Base-by-base conservation (phyloP, 2,329 filamentous ascomycete species). In the Zymoseptoria brevis region DNA sequence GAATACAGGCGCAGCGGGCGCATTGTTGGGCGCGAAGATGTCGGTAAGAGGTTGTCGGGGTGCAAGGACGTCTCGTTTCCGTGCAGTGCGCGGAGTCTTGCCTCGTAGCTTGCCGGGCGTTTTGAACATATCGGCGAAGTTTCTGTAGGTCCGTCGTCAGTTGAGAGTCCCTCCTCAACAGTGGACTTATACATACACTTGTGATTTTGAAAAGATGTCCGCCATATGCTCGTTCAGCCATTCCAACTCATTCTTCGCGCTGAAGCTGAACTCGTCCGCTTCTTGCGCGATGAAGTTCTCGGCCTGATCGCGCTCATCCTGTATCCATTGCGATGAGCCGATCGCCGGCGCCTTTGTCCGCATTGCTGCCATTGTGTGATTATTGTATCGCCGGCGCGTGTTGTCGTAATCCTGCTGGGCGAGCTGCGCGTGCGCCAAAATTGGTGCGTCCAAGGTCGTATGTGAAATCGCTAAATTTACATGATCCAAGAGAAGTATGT, bases 211-310 rank as follows among this genome's bases (percentile, higher is more conserved):
- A 73, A 97, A 96, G 70, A 99, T 90, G 64, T 96, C 90, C 54
- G 85, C 85, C 93, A 99, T 96, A 74, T 99, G 94, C 77, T 97
- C 94, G 71, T 99, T 97, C 68, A 99, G 80, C 94, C 94, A 99
- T 73, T 97, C 92, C 70, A 97, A 79, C 74, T 99, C 94, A 75
- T 97, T 96, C 60, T 89, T 85, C 62, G 90, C 92, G 29, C 91
- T 90, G 76, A 89, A 97, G 50, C 89, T 85, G 71, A 97, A 95
- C 76, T 99, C 95, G 66, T 97, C 93, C 57, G 89, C 83, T 74
- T 97, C 94, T 58, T 90, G 83, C 53, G 87, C 81, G 16, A 88
- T 83, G 63, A 96, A 86, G 65, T 89, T 83, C 57, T 85, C 78
- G 13, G 90, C 87, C 69, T 92, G 88, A 50, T 87, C 82, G 67